phyloP scores from a whole-genome alignment of 2,329 filamentous ascomycete species.

The Xylariaceae sp. region DNA sequence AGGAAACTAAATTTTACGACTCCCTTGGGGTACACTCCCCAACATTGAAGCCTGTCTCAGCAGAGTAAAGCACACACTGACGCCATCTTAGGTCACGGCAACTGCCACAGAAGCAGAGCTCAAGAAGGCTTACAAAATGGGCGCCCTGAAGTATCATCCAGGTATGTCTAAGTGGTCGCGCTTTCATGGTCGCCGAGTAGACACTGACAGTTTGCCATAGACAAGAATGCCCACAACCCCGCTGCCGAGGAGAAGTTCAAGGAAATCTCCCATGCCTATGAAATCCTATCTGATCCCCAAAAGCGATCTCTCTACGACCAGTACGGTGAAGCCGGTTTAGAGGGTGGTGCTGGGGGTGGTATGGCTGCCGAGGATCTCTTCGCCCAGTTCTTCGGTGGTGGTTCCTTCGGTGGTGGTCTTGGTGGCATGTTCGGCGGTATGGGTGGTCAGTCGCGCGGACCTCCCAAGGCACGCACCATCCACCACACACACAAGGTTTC shows the following conservation, averaged over 20 bases:
- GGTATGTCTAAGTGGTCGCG: slow-evolving; percentile 58
- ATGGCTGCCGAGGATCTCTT: slow-evolving; percentile 98
- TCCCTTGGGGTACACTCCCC: slow-evolving; percentile 70
- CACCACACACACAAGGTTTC: slow-evolving; percentile 99
- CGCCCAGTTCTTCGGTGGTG: slow-evolving; percentile 91
- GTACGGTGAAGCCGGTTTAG: slow-evolving; percentile 95
- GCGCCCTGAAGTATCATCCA: slow-evolving; percentile 84
- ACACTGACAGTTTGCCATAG: slow-evolving; percentile 51
- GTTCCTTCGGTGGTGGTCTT: slow-evolving; percentile 74
- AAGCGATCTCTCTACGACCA: slow-evolving; percentile 95
- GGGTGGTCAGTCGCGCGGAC: slow-evolving; percentile 80
- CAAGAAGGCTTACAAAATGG: slow-evolving; percentile 88
- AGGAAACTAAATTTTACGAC: slow-evolving; percentile 82
- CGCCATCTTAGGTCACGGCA: slow-evolving; percentile 69
- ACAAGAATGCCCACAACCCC: slow-evolving; percentile 96
- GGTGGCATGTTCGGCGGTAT: slow-evolving; percentile 79
- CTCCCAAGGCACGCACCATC: slow-evolving; percentile 89
- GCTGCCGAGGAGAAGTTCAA: slow-evolving; percentile 98
- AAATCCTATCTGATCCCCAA: slow-evolving; percentile 89
- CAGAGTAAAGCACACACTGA: slow-evolving; percentile 24
- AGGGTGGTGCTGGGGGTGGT: slow-evolving; percentile 82
- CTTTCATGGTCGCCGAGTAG: background rate
- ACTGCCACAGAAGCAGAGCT: slow-evolving; percentile 84
- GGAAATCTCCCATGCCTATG: slow-evolving; percentile 94
- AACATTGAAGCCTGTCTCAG: background rate